phyloP scores from a whole-genome alignment of 345 rosid species.

The Crucihimalaya himalaica region DNA sequence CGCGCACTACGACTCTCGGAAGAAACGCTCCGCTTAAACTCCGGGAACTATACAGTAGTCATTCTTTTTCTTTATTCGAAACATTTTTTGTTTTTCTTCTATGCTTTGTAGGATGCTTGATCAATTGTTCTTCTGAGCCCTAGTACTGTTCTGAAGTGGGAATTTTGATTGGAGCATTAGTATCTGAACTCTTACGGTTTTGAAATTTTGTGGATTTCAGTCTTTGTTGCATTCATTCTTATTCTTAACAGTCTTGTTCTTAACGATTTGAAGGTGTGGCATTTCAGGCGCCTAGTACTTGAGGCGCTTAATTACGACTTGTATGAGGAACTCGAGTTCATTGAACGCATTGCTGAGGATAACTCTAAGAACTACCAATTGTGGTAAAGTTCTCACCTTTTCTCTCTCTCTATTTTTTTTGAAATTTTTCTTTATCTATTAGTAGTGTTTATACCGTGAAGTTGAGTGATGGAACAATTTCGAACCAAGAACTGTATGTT shows the following conservation, averaged over 20 bases:
- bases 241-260: background rate
- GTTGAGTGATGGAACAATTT: background rate
- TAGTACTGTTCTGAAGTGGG: background rate
- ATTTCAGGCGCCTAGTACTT: conserved; percentile 75
- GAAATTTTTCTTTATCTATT: too few relatives aligned
- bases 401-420: background rate
- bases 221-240: background rate
- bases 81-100: too few relatives aligned
- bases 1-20: conserved; percentile 73
- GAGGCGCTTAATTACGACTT: conserved; percentile 54
- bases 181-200: background rate
- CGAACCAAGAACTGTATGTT: background rate
- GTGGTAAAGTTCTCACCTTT: conserved; percentile 54
- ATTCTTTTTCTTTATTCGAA: background rate
- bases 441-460: background rate
- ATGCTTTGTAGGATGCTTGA: too few relatives aligned
- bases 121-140: too few relatives aligned
- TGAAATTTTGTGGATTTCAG: background rate
- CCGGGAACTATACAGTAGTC: conserved; percentile 88
- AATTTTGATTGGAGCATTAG: conserved; percentile 1
- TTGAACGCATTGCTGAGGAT: conserved; percentile 55
- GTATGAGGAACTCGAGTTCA: conserved; percentile 57
- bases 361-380: conserved; percentile 90
- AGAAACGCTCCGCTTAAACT: conserved; percentile 60
- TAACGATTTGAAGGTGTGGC: conserved; percentile 73